phyloP scores from a whole-genome alignment of 2,329 filamentous ascomycete species.

The Microascus cirrosus region DNA sequence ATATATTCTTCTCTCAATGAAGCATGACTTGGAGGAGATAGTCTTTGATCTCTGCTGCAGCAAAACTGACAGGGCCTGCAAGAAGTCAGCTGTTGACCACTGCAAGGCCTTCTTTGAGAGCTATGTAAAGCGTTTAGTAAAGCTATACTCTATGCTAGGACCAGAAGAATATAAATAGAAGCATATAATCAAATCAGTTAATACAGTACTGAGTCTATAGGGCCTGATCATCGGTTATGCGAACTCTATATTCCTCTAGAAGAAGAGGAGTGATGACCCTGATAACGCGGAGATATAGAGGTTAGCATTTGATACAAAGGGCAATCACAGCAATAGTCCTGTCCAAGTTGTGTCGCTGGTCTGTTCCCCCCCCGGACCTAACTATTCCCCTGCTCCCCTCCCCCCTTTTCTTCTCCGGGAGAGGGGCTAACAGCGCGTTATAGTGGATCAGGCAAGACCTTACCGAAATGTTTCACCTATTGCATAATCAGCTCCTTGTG shows the following conservation, averaged over 20 bases:
- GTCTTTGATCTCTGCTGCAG: not conserved
- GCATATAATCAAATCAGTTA: not conserved
- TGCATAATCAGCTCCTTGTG: no score
- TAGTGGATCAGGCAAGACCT: no score
- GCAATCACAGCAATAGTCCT: no score
- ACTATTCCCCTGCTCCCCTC: no score
- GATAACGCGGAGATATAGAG: not conserved
- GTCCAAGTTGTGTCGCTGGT: no score
- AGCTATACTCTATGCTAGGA: no score
- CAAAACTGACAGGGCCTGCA: not conserved
- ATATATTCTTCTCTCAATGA: not conserved
- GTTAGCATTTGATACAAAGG: no score
- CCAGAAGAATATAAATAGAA: not conserved
- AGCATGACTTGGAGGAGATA: not conserved
- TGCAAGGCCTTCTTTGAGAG: not conserved
- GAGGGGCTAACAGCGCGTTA: no score
- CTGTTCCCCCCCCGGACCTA: no score
- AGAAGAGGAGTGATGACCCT: not conserved
- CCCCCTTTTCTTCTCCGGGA: no score
- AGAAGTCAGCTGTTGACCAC: not conserved
- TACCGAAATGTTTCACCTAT: no score
- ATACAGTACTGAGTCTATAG: not conserved
- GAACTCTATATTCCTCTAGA: not conserved
- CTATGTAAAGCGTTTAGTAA: no score
- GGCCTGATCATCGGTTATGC: not conserved